A percentile compares a stretch with the other conserved stretches of the same genome.
phyloP scores from a whole-genome alignment of 345 rosid genomes.

The Arabidopsis thaliana region TAIR10.1 NC_003071.7:12494501-12495000 shows the following conservation, averaged over 20 bases:
- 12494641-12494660: background rate
- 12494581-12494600: constrained; percentile 34
- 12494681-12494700: background rate
- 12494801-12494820: constrained; percentile 13
- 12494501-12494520: background rate
- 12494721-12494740: background rate
- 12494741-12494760: background rate
- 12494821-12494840: constrained; percentile 5
- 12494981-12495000: constrained; percentile 15
- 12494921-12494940: constrained; percentile 39
- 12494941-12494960: constrained; percentile 14
- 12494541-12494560: background rate
- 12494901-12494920: constrained; percentile 22
- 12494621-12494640: constrained; percentile 40
- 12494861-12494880: constrained; percentile 2
- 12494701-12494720: background rate
- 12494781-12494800: constrained; percentile 14
- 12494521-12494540: background rate
- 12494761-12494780: constrained; percentile 14
- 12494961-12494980: background rate
- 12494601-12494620: constrained; percentile 34
- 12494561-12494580: constrained; percentile 27
- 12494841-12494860: background rate
- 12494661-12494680: background rate
- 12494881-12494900: constrained; percentile 30